Evolutionary conservation across 179 eudicot species (phyloP), one percentile per base, ranked within the genome.

Genomic region (Monotropa hypopitys): DNA sequence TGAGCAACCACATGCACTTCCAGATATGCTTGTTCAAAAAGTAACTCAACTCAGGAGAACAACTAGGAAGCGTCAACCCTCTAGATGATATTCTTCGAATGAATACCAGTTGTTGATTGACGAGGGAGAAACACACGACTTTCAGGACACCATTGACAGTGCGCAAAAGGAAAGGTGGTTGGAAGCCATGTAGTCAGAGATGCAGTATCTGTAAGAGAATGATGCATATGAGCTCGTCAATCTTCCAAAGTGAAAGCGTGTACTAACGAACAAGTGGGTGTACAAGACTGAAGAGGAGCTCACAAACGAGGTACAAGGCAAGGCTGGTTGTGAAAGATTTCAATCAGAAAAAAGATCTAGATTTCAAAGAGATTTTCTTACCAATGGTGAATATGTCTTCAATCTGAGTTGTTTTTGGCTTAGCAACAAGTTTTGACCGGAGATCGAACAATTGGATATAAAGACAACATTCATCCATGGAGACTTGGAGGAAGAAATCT

Each of bases 191-290:
- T 3, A 59, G 13, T 47, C 59, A 33, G 75, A 78, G 67, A 28
- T 72, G 35, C 53, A 78, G 2, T 70, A 72, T 11, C 56, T 79
- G 9, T 73, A 79, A 7, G 66, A 38, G 20, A 79, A 79, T 32
- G 28, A 73, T 0, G 66, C 74, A 16, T 74, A 50, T 54, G 72
- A 72, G 1, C 12, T 51, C 5, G 74, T 79, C 1, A 74, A 79
- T 3, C 9, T n/a, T 7, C 82, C 21, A 0, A 53, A 53, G 3
- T 46, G 57, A 0, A 75, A 54, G 16, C 51, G 32, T 5, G 43
- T 13, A 7, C 32, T 67, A 23, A 71, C 72, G 8, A 62, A 69
- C 45, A 78, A 61, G 26, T 72, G 21, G 62, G 76, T 72, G 21
- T 72, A 15, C 40, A 62, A 78, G 46, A 11, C 30, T 5, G 35